phyloP scores from a whole-genome alignment of 331 rosid genomes.

The Malus hybrid region DNA sequence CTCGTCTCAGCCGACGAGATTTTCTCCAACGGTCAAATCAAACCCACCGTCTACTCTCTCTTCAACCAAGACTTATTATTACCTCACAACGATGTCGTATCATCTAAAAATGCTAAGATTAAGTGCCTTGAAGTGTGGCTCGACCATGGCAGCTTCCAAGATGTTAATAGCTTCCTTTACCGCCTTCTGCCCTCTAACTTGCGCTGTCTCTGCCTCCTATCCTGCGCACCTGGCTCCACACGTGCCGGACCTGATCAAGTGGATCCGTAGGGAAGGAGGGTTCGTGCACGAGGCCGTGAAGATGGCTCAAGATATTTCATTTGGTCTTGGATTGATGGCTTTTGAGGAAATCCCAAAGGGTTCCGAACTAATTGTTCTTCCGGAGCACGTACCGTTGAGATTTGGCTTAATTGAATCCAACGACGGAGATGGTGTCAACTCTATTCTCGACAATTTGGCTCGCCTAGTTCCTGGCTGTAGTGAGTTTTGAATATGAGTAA shows the following conservation, averaged over 20 bases:
- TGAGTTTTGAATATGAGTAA: constrained; percentile 71
- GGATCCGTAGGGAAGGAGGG: constrained; percentile 81
- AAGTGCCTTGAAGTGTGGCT: background rate
- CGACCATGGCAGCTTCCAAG: constrained; percentile 42
- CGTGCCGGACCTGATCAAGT: constrained; percentile 74
- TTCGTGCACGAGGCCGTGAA: constrained; percentile 70
- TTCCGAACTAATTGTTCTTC: constrained; percentile 59
- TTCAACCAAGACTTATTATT: constrained; percentile 25
- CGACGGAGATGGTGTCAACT: constrained; percentile 21
- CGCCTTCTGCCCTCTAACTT: constrained; percentile 65
- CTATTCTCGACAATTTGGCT: constrained; percentile 39
- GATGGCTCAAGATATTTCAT: constrained; percentile 38
- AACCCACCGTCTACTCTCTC: constrained; percentile 43
- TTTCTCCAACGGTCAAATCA: constrained; percentile 74
- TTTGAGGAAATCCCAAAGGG: constrained; percentile 63
- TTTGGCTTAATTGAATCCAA: constrained; percentile 23
- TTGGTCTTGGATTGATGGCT: constrained; percentile 64
- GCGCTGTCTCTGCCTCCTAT: constrained; percentile 39
- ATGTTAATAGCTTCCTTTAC: constrained; percentile 52
- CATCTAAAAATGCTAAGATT: background rate
- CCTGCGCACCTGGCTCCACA: constrained; percentile 49
- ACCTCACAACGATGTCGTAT: background rate
- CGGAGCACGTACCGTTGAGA: constrained; percentile 61
- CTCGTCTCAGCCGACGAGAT: constrained; percentile 74
- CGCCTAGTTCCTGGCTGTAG: constrained; percentile 58